A percentile compares a stretch with the other conserved stretches of the same genome.
Conservation (phyloP, 2,329 filamentous ascomycete genomes). For the Trichoderma sp. region DNA sequence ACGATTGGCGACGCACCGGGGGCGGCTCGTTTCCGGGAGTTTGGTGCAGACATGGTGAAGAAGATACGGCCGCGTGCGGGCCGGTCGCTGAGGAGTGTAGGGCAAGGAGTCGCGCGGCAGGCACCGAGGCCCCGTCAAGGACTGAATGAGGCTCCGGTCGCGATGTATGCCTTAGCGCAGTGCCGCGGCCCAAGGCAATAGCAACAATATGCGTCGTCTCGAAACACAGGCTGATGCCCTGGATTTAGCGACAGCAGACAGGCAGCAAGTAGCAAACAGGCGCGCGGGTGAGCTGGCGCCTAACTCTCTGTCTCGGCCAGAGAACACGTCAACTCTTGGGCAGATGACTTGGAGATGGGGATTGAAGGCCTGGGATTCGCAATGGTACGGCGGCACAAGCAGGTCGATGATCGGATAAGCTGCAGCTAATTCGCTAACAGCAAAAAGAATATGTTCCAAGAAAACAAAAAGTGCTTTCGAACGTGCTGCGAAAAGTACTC, state of each 20-base stretch:
- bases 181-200: constrained; percentile 8
- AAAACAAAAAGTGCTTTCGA: not conserved
- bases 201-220: not conserved
- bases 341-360: not conserved
- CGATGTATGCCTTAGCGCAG: constrained; percentile 6
- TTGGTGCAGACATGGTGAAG: constrained; percentile 45
- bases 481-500: not conserved
- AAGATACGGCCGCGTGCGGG: constrained; percentile 1
- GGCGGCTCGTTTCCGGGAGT: constrained; percentile 68
- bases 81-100: not conserved
- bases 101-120: not conserved
- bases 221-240: not conserved
- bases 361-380: not conserved
- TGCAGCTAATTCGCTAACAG: not conserved
- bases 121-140: not conserved
- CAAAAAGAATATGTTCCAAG: not conserved
- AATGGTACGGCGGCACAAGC: not conserved
- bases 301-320: not conserved
- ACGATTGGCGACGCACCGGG: constrained; percentile 66
- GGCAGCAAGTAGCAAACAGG: not conserved
- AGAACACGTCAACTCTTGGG: constrained; percentile 1
- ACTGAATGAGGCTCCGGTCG: not conserved
- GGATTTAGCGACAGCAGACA: not conserved
- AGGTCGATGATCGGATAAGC: not conserved
- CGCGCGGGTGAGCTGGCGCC: not conserved